A percentile compares a stretch with the other conserved stretches of the same genome.
phyloP scores from a whole-genome alignment of 176 grass and related monocot species.

The Aegilops tauschii region DNA sequence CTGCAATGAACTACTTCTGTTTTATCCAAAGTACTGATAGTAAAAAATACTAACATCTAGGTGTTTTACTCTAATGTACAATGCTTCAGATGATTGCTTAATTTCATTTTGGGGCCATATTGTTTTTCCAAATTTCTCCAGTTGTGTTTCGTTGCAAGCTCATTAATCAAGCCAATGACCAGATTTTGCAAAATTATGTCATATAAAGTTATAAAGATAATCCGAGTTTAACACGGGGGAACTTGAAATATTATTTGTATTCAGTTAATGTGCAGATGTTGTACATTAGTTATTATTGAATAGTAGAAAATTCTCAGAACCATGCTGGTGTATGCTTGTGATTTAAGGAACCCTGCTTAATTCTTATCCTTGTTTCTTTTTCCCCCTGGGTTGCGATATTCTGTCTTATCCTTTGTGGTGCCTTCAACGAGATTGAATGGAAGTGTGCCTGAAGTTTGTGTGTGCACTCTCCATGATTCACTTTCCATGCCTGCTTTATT shows the following conservation, averaged over 20 bases:
- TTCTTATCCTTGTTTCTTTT: neutral
- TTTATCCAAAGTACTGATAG: neutral
- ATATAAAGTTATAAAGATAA: neutral
- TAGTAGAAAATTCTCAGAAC: neutral
- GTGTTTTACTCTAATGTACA: neutral
- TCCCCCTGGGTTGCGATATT: neutral
- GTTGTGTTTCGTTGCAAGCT: neutral
- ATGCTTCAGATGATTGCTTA: neutral
- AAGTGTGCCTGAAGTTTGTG: neutral
- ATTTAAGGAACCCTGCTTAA: neutral
- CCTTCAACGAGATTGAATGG: neutral
- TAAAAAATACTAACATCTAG: neutral
- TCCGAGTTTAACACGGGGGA: neutral
- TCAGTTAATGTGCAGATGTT: neutral
- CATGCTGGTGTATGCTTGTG: constrained; percentile 9
- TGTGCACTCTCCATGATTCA: neutral
- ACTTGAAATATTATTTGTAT: constrained; percentile 4
- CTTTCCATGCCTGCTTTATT: neutral
- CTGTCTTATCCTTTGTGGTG: neutral
- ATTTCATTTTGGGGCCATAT: neutral
- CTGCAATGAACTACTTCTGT: neutral
- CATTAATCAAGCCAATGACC: constrained; percentile 2
- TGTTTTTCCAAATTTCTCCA: constrained; percentile 3
- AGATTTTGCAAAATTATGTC: neutral
- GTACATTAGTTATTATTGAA: neutral